These are phyloP conservation scores for Dictyostelium intermedium DNA, from an alignment of 78 protist genomes.

Conservation along the genomic window DNA sequence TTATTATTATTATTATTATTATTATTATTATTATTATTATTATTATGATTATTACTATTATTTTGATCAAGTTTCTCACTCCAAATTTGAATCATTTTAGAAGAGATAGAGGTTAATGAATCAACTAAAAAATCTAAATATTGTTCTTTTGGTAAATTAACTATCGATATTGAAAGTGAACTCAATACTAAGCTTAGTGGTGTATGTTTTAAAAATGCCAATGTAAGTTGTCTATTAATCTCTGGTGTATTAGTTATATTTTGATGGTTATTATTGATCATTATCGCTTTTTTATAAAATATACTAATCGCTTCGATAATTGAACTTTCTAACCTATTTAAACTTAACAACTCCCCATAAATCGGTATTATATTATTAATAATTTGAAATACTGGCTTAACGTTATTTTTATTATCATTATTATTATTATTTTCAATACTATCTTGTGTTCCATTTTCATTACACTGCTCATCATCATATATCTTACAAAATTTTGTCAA, in stretches of 20 bases:
- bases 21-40: not conserved
- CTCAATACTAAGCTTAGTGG: not conserved
- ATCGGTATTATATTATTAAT: conserved; percentile 15
- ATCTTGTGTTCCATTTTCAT: not conserved
- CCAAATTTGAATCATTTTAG: conserved; percentile 6
- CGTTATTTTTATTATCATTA: not conserved
- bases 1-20: not conserved
- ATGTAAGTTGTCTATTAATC: conserved; percentile 4
- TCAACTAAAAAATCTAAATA: not conserved
- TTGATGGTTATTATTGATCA: not conserved
- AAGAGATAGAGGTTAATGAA: not conserved
- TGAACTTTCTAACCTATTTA: not conserved
- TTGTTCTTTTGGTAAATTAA: not conserved
- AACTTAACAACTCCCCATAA: conserved; percentile 3
- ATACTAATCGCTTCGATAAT: conserved; percentile 48
- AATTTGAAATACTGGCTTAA: conserved; percentile 15
- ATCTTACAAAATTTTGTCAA: conserved; percentile 21
- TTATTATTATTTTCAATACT: not conserved
- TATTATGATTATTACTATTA: not conserved
- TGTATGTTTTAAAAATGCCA: not conserved
- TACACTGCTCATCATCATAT: conserved; percentile 13
- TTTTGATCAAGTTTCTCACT: not conserved
- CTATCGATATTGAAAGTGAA: not conserved
- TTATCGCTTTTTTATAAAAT: conserved; percentile 12
- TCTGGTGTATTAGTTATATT: not conserved